Evolutionary conservation across 768 basidiomycete species (phyloP), one percentile per base, ranked within the genome.

Genomic region (Sporobolomyces roseus): DNA sequence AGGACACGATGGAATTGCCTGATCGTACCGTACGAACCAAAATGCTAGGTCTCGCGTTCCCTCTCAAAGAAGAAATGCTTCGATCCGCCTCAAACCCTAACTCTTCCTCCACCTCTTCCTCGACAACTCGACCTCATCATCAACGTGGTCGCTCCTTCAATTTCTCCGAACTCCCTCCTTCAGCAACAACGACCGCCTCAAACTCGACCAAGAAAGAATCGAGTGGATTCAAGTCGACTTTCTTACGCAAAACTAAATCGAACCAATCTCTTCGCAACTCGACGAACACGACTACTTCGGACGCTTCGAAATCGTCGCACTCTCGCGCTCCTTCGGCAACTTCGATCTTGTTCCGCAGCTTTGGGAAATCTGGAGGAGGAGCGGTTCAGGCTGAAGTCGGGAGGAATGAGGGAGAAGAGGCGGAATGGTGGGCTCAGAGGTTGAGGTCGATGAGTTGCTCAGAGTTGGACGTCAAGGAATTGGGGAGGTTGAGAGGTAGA

Each of bases 1-100:
- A 93, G 91, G 89, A 93, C 77, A 90, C 91, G 66, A 85, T 93
- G 59, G 91, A 93, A 79, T 91, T 93, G 27, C 91, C 91, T 5
- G 80, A 84, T 10, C 85, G 23, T 1, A 50, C 84, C 4, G 80
- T 92, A 29, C 84, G 91, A 12, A 87, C 86, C 2, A 90, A 91
- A 78, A 84, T 93, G 23, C 81, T 82, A 54, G 85, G 85, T 21
- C 90, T 94, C 84, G 90, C 93, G 64, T 80, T 86, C 0, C 85
- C 87, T 1, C 88, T 94, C 56, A 94, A 94, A 77, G 90, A 89
- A 7, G 89, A 89, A 17, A 93, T 94, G 89, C 81, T 94, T 63
- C 91, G 89, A 77, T 90, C 90, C 0, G 91, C 90, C 1, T 85
- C 58, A 19, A 83, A 84, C 32, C 80, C 89, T 79, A 66, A 80